Conservation (phyloP, 139 green algal species). For the Protoeuglena noctilucae region DNA sequence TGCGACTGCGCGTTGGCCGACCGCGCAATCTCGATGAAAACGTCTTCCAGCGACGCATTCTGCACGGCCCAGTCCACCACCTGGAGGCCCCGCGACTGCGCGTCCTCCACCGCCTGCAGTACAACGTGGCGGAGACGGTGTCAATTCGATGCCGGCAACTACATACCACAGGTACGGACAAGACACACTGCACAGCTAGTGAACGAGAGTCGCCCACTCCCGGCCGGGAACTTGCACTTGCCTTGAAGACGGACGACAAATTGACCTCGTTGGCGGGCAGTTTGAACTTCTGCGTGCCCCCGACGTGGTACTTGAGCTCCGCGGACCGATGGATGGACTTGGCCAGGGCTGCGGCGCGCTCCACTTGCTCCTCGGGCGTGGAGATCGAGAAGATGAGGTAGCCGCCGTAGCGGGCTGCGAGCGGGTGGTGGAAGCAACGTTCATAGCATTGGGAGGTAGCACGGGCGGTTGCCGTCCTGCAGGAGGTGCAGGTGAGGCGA, state of each 20-base stretch:
- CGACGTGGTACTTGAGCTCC: conserved; percentile 44
- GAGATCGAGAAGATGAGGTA: conserved; percentile 61
- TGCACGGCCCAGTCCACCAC: conserved; percentile 72
- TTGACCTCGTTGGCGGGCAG: conserved; percentile 24
- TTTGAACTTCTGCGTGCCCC: conserved; percentile 50
- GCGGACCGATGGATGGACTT: conserved; percentile 20
- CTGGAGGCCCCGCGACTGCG: conserved; percentile 11
- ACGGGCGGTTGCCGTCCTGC: no score
- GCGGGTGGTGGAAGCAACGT: conserved; percentile 18
- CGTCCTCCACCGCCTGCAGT: conserved; percentile 1
- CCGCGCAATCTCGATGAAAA: conserved; percentile 47
- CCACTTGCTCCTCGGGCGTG: conserved; percentile 33
- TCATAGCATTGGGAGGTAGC: not conserved
- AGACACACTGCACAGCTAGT: conserved; percentile 39
- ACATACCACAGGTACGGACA: not conserved
- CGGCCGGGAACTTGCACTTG: conserved; percentile 44
- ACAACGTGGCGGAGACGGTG: not conserved
- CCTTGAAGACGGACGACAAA: not conserved
- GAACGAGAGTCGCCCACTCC: conserved; percentile 18
- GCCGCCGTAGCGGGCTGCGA: conserved; percentile 53
- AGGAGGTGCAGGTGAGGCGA: no score
- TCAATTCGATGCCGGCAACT: conserved; percentile 39
- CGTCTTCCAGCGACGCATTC: conserved; percentile 82
- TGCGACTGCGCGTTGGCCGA: no score
- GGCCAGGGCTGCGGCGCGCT: conserved; percentile 26